Base-by-base conservation (phyloP, 305 asterid species). In the Fraxinus platypoda region DNA sequence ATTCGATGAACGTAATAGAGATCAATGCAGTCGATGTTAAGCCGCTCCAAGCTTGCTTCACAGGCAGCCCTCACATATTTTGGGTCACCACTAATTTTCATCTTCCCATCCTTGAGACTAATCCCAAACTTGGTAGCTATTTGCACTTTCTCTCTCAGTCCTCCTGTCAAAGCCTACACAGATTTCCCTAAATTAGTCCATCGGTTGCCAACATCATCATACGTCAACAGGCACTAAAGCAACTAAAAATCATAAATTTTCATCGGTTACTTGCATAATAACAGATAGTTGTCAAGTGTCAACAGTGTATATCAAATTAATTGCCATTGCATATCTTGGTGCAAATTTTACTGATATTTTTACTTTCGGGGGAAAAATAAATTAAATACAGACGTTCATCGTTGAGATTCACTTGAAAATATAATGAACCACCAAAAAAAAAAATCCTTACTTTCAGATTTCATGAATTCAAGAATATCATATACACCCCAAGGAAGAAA, bases 31-130 rank as follows among this genome's bases (percentile, higher is more conserved):
- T 88, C 83, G n/a, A 89, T 38, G 41, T 71, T 86, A 12, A 89
- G 89, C 21, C 92, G 79, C 83, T 83, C 87, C 89, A 89, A 86
- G 88, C 91, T 89, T n/a, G 81, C 89, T 87, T 89, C 91, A 78
- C 90, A 89, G n/a, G 88, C 64, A 37, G 88, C 83, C 81, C 90
- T 84, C 33, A 82, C 90, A 62, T 88, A 84, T 21, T 75, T 84
- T 12, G 91, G 92, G 38, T 88, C 90, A 12, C 91, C 92, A 13
- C 11, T 9, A 49, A 83, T 66, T 13, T 81, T 87, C 57, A 72
- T 33, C 0, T 77, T 77, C 13, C 79, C 74, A 49, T 78, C 89
- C 70, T 37, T 80, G 3, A 59, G n/a, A 30, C 35, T 43, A 0
- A 79, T 3, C 33, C 33, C 90, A 11, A 86, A 86, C 71, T 89